Percentiles rank a stretch among this genome's conserved stretches.
Evolutionary conservation across 2,329 filamentous ascomycete genomes (phyloP).

Genomic region (Nemania sp.): DNA sequence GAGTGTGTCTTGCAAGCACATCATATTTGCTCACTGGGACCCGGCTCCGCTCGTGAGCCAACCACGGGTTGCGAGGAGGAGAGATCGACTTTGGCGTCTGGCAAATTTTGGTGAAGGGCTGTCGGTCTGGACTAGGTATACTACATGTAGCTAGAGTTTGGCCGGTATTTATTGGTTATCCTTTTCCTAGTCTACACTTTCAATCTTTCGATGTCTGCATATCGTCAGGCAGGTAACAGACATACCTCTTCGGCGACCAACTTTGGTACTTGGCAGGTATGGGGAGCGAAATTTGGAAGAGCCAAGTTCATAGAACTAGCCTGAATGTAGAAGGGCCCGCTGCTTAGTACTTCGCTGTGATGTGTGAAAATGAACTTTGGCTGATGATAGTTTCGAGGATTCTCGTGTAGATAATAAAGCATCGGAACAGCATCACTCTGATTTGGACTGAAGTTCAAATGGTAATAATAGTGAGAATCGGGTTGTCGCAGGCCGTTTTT

Average conservation of each 20-base stretch:
- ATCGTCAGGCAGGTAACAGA: no score
- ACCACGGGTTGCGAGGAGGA: not conserved
- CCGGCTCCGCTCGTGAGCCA: not conserved
- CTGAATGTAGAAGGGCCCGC: not conserved
- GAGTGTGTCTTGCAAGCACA: not conserved
- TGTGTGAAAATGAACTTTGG: not conserved
- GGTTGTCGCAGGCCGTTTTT: slow-evolving; percentile 1
- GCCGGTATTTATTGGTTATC: not conserved
- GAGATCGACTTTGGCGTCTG: not conserved
- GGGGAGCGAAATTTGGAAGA: not conserved
- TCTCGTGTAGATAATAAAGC: not conserved
- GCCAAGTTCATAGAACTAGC: not conserved
- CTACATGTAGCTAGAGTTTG: not conserved
- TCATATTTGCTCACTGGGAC: not conserved
- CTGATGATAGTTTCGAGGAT: not conserved
- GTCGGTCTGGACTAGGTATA: not conserved
- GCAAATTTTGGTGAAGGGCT: not conserved
- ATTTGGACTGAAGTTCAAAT: not conserved
- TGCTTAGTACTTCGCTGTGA: not conserved
- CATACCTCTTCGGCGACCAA: no score
- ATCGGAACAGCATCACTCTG: not conserved
- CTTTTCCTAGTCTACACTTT: no score
- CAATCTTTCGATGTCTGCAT: no score
- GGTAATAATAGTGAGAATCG: not conserved
- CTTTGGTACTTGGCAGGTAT: no score